phyloP scores from a whole-genome alignment of 805 yeast genomes.

The Debaryomyces maramus region DNA sequence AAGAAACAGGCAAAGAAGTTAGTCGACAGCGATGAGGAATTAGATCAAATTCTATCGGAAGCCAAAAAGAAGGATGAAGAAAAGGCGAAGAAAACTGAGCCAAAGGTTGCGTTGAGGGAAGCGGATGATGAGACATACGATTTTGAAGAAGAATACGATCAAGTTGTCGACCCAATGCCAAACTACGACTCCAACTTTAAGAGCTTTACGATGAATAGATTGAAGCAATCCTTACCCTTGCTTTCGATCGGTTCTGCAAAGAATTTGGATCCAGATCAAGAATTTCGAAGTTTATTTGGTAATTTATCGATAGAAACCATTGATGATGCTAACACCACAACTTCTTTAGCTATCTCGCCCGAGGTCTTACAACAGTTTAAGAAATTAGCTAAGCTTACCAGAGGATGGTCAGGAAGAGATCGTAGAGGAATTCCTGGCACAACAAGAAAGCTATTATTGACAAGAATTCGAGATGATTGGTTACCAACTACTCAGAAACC shows the following conservation, averaged over 20 bases:
- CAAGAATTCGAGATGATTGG: slow-evolving; percentile 80
- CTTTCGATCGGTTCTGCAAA: slow-evolving; percentile 46
- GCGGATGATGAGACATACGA: slow-evolving; percentile 21
- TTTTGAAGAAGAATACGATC: slow-evolving; percentile 26
- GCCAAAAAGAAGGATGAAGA: slow-evolving; percentile 26
- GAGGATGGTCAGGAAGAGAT: slow-evolving; percentile 87
- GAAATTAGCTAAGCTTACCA: slow-evolving; percentile 53
- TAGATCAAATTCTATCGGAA: slow-evolving; percentile 55
- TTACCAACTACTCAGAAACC: slow-evolving; percentile 67
- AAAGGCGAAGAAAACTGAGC: slow-evolving; percentile 1
- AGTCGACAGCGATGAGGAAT: slow-evolving; percentile 53
- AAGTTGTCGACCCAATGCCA: slow-evolving; percentile 24
- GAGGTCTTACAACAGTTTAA: slow-evolving; percentile 66
- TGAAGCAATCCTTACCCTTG: slow-evolving; percentile 38
- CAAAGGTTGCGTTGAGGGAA: slow-evolving; percentile 1
- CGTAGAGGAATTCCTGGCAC: slow-evolving; percentile 74
- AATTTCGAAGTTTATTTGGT: slow-evolving; percentile 69
- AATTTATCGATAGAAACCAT: slow-evolving; percentile 64
- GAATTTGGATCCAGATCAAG: slow-evolving; percentile 74
- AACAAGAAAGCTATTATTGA: slow-evolving; percentile 60
- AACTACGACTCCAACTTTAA: slow-evolving; percentile 46
- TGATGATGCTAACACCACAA: slow-evolving; percentile 74
- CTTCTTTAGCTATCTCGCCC: slow-evolving; percentile 67
- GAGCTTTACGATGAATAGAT: slow-evolving; percentile 47
- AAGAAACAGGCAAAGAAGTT: slow-evolving; percentile 14